phyloP scores from a whole-genome alignment of 1,284 basidiomycete species.

The Trichosporon inkin region DNA sequence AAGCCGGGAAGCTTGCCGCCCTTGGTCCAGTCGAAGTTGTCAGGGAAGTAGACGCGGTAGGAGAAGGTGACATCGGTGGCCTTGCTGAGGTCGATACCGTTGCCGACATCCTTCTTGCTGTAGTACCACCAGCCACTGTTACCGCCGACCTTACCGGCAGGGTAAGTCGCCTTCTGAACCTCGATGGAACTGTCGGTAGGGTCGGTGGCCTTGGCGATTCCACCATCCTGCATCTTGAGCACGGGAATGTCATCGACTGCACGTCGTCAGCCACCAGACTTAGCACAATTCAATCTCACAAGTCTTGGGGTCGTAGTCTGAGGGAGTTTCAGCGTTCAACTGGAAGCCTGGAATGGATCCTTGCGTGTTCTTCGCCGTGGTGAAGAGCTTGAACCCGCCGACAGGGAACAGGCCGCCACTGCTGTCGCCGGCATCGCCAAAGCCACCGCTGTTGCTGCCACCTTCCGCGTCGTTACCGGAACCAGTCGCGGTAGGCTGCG shows the following conservation, averaged over 20 bases:
- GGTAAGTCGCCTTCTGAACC: slow-evolving; percentile 28
- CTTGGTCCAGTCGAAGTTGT: slow-evolving; percentile 46
- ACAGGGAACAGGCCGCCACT: neutral
- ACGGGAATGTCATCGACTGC: slow-evolving; percentile 4
- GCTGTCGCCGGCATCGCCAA: neutral
- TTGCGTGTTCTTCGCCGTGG: neutral
- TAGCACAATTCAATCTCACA: slow-evolving; percentile 1
- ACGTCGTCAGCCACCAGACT: neutral
- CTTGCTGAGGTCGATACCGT: slow-evolving; percentile 29
- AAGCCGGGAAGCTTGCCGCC: slow-evolving; percentile 53
- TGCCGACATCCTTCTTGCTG: slow-evolving; percentile 27
- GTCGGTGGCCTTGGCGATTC: slow-evolving; percentile 16
- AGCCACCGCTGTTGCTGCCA: neutral
- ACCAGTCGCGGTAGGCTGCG: slow-evolving; percentile 5
- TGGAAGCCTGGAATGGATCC: neutral
- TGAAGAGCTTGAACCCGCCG: neutral
- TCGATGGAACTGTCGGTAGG: slow-evolving; percentile 40
- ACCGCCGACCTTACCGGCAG: slow-evolving; percentile 32
- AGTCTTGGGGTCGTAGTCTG: slow-evolving; percentile 5
- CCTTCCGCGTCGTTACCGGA: neutral
- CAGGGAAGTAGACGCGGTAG: slow-evolving; percentile 48
- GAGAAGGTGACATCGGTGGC: slow-evolving; percentile 43
- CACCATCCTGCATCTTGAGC: slow-evolving; percentile 3
- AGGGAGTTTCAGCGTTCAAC: neutral
- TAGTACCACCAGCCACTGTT: slow-evolving; percentile 42